Percentiles rank a stretch among this genome's conserved stretches.
These are phyloP conservation scores for Xylariaceae sp. DNA, from an alignment of 2,329 filamentous ascomycete genomes.

Conservation along the genomic window DNA sequence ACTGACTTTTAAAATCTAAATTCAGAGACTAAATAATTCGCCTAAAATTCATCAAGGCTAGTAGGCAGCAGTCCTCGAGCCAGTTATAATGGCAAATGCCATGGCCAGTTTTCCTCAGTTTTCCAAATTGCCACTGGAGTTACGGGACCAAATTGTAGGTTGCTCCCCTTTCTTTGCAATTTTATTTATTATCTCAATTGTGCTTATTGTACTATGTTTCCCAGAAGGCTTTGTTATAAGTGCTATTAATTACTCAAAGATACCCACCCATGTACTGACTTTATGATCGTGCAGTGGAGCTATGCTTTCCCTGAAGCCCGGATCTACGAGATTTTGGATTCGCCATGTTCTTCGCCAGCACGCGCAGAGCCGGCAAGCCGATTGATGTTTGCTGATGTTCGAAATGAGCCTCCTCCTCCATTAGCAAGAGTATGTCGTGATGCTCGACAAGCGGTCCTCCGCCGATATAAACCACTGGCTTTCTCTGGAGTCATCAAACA, in stretches of 20 bases:
- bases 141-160: constrained; percentile 49
- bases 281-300: constrained; percentile 42
- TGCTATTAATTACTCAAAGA: neutral
- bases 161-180: neutral
- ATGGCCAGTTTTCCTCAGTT: constrained; percentile 36
- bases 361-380: constrained; percentile 48
- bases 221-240: neutral
- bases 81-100: constrained; percentile 13
- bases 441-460: constrained; percentile 49
- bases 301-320: constrained; percentile 51
- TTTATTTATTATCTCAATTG: neutral
- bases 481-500: constrained; percentile 54
- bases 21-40: too few relatives aligned
- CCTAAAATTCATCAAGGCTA: too few relatives aligned
- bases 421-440: constrained; percentile 53
- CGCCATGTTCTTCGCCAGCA: constrained; percentile 47
- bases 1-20: too few relatives aligned
- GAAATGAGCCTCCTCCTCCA: constrained; percentile 51
- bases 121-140: constrained; percentile 49
- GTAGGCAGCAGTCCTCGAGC: too few relatives aligned
- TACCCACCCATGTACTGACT: too few relatives aligned
- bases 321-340: constrained; percentile 55
- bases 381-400: constrained; percentile 54
- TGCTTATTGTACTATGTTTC: neutral
- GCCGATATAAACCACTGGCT: constrained; percentile 51